A percentile compares a stretch with the other conserved stretches of the same genome.
Evolutionary conservation across 768 basidiomycete species (phyloP).

Genomic region (Hypholoma fasciculare): DNA sequence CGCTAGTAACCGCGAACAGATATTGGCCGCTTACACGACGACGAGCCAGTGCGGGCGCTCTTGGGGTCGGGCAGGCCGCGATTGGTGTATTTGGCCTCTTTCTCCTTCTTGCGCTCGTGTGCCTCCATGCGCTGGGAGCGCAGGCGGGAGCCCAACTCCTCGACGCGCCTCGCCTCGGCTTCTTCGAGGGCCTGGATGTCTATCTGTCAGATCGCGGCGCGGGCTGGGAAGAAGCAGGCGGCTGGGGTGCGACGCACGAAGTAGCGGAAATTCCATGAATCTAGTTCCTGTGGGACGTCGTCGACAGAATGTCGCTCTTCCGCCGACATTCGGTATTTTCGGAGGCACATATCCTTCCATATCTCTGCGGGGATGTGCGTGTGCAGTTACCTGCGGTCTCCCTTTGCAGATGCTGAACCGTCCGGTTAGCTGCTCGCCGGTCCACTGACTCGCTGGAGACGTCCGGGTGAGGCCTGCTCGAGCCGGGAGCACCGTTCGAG

Average conservation of each 20-base stretch:
- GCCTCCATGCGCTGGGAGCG: conserved; percentile 68
- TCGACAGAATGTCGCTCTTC: conserved; percentile 45
- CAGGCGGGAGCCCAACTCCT: conserved; percentile 61
- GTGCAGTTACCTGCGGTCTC: conserved; percentile 50
- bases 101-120: conserved; percentile 74
- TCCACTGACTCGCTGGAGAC: conserved; percentile 20
- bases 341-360: conserved; percentile 66
- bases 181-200: conserved; percentile 49
- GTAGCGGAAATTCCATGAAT: conserved; percentile 70
- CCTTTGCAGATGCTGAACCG: conserved; percentile 47
- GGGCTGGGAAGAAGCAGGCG: neutral
- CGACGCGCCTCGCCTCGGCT: conserved; percentile 62
- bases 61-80: conserved; percentile 59
- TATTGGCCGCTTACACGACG: conserved; percentile 44
- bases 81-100: conserved; percentile 75
- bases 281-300: conserved; percentile 42
- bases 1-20: conserved; percentile 15
- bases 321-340: conserved; percentile 52
- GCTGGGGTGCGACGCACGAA: conserved; percentile 47
- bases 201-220: neutral
- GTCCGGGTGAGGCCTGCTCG: conserved; percentile 71
- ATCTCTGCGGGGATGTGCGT: conserved; percentile 42
- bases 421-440: neutral
- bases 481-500: conserved; percentile 69
- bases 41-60: conserved; percentile 44